A percentile compares a stretch with the other conserved stretches of the same genome.
Conservation (phyloP, 805 yeast genomes). For the Candida tibetensis region DNA sequence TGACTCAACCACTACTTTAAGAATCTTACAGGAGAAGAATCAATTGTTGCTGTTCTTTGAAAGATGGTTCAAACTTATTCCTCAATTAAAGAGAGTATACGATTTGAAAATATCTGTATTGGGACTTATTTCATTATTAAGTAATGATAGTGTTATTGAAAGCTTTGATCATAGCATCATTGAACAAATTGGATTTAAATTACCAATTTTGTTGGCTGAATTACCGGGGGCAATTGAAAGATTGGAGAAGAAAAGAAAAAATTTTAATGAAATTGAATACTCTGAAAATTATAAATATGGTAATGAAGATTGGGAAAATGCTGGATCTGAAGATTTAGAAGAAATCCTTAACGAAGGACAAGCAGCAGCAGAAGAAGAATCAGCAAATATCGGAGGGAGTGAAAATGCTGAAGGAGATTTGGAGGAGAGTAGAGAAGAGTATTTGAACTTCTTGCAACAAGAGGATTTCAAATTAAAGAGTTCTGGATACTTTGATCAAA, state of each 20-base stretch:
- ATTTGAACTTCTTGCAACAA: conserved; percentile 46
- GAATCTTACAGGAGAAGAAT: conserved; percentile 43
- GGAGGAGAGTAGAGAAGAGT: conserved; percentile 32
- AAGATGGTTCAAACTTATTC: conserved; percentile 61
- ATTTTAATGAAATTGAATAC: conserved; percentile 39
- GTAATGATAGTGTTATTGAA: conserved; percentile 17
- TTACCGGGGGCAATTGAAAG: conserved; percentile 71
- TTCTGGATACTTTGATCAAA: conserved; percentile 22
- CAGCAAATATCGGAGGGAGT: conserved; percentile 9
- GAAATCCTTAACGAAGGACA: conserved; percentile 15
- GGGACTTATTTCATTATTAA: conserved; percentile 55
- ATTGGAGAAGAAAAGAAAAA: conserved; percentile 61
- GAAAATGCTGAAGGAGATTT: conserved; percentile 24
- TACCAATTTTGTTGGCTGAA: conserved; percentile 52
- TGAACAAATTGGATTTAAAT: conserved; percentile 44
- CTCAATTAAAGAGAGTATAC: conserved; percentile 62
- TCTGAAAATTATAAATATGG: conserved; percentile 13
- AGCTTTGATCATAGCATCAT: conserved; percentile 16
- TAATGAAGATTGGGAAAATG: conserved; percentile 22
- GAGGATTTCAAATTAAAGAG: conserved; percentile 40
- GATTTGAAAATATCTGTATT: conserved; percentile 76
- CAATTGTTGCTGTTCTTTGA: conserved; percentile 51
- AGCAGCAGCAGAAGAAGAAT: conserved; percentile 21
- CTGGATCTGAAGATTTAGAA: conserved; percentile 16
- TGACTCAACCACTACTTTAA: conserved; percentile 54